A percentile compares a stretch with the other conserved stretches of the same genome.
Evolutionary conservation across 768 basidiomycete species (phyloP).

Genomic region (Boletales sp.): DNA sequence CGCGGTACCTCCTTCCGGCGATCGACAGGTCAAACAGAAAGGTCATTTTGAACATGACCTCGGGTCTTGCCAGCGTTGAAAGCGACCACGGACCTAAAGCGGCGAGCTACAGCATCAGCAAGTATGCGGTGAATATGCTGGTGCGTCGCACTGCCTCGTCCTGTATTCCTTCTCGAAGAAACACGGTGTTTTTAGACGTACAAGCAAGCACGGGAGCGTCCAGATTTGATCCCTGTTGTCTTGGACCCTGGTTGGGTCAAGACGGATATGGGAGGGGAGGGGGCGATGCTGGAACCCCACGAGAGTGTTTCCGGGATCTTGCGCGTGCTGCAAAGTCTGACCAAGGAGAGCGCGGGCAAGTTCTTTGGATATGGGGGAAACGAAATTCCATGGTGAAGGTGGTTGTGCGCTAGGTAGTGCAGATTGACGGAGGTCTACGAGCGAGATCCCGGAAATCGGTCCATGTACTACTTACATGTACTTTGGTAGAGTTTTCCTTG

Average conservation of each 20-base stretch:
- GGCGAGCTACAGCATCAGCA: slow-evolving; percentile 13
- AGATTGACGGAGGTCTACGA: too few species aligned
- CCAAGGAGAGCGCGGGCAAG: slow-evolving; percentile 4
- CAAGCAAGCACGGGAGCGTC: slow-evolving; percentile 12
- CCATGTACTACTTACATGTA: too few species aligned
- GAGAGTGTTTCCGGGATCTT: slow-evolving; percentile 28
- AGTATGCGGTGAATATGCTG: slow-evolving; percentile 11
- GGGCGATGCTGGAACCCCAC: slow-evolving; percentile 28
- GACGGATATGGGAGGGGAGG: slow-evolving; percentile 37
- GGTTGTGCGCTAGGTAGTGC: too few species aligned
- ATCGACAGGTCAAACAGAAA: slow-evolving; percentile 31
- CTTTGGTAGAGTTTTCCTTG: too few species aligned
- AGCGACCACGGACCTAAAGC: slow-evolving; percentile 1
- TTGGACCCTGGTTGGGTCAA: slow-evolving; percentile 97
- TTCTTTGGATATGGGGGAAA: slow-evolving; percentile 8
- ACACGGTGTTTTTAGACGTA: slow-evolving; percentile 3
- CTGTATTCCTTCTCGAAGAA: too few species aligned
- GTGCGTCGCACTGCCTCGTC: not conserved
- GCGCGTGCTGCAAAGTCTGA: not conserved
- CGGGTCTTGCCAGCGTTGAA: slow-evolving; percentile 30
- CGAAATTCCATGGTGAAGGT: slow-evolving; percentile 12
- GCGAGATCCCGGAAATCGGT: too few species aligned
- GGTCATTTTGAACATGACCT: slow-evolving; percentile 35
- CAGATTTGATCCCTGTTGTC: slow-evolving; percentile 51
- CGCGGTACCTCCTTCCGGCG: slow-evolving; percentile 32